Percentiles rank a stretch among this genome's conserved stretches.
Conservation (phyloP, 2,329 filamentous ascomycete genomes). For the Clonostachys byssicola region DNA sequence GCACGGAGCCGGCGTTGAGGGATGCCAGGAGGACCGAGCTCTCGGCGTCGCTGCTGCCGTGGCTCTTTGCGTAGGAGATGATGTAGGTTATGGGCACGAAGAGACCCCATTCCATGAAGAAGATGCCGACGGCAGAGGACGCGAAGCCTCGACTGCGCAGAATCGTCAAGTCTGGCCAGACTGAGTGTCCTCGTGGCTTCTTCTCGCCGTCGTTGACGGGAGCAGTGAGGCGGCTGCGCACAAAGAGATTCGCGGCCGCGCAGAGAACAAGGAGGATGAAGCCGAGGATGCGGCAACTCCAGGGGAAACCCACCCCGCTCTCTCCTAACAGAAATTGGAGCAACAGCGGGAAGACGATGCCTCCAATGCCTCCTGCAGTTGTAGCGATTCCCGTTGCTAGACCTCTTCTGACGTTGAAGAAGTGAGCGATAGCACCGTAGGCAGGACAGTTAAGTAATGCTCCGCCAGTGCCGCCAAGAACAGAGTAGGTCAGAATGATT, state of each 20-base stretch:
- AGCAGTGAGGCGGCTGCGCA: conserved; percentile 12
- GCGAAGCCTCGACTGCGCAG: conserved; percentile 33
- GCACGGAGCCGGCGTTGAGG: conserved; percentile 32
- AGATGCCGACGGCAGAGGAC: conserved; percentile 33
- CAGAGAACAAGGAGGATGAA: conserved; percentile 20
- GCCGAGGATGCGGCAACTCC: conserved; percentile 23
- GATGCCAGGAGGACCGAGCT: conserved; percentile 39
- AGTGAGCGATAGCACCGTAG: conserved; percentile 21
- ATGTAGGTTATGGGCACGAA: conserved; percentile 39
- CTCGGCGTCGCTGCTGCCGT: conserved; percentile 23
- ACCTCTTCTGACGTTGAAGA: background rate
- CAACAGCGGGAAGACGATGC: conserved; percentile 24
- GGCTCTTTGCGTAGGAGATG: conserved; percentile 34
- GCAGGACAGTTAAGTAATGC: conserved; percentile 27
- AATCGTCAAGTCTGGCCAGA: conserved; percentile 49
- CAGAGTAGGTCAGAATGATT: conserved; percentile 36
- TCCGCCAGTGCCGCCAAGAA: conserved; percentile 34
- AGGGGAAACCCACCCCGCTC: conserved; percentile 19
- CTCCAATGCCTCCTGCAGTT: conserved; percentile 10
- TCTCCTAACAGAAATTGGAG: conserved; percentile 18
- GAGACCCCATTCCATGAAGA: conserved; percentile 42
- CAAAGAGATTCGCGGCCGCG: conserved; percentile 11
- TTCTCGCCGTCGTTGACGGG: conserved; percentile 10
- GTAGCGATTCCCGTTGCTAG: background rate
- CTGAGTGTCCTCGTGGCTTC: conserved; percentile 27